phyloP scores from a whole-genome alignment of 768 basidiomycete genomes.

The Pisolithus microcarpus region DNA sequence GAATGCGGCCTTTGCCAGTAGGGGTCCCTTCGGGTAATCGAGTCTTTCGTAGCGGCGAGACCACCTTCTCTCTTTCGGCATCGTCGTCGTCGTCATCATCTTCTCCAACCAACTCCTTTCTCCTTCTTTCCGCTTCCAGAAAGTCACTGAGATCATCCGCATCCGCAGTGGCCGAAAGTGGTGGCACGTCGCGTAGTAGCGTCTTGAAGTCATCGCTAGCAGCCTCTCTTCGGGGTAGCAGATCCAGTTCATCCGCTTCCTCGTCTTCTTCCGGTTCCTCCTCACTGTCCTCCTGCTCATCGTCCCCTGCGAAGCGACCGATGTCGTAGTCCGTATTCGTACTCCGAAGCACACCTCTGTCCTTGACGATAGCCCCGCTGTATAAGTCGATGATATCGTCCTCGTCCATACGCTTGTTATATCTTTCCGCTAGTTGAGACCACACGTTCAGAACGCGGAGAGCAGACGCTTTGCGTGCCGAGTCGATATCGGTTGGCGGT shows the following conservation, averaged over 20 bases:
- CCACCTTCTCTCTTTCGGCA: too few species aligned
- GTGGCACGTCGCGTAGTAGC: constrained; percentile 35
- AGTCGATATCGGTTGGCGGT: constrained; percentile 37
- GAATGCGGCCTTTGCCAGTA: too few species aligned
- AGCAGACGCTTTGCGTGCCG: constrained; percentile 47
- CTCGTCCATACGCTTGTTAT: constrained; percentile 60
- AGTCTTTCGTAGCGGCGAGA: too few species aligned
- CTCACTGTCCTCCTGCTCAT: constrained; percentile 35
- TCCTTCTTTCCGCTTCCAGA: constrained; percentile 51
- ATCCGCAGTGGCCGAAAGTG: constrained; percentile 40
- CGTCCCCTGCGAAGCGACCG: constrained; percentile 43
- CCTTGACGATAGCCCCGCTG: constrained; percentile 54
- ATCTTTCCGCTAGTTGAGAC: constrained; percentile 62
- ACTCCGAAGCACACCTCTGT: constrained; percentile 58
- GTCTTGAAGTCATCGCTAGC: constrained; percentile 22
- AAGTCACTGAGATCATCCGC: constrained; percentile 62
- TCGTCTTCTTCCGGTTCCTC: constrained; percentile 49
- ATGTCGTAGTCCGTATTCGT: constrained; percentile 38
- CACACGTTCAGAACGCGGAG: constrained; percentile 55
- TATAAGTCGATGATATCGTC: constrained; percentile 74
- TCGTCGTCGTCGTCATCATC: constrained; percentile 6
- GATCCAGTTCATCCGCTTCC: constrained; percentile 51
- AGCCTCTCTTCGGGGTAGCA: constrained; percentile 32
- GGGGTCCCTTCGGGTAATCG: too few species aligned
- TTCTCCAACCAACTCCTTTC: constrained; percentile 33